Evolutionary conservation across 192 early-diverging fungal genomes (phyloP).

Genomic region (Coemansia sp.): DNA sequence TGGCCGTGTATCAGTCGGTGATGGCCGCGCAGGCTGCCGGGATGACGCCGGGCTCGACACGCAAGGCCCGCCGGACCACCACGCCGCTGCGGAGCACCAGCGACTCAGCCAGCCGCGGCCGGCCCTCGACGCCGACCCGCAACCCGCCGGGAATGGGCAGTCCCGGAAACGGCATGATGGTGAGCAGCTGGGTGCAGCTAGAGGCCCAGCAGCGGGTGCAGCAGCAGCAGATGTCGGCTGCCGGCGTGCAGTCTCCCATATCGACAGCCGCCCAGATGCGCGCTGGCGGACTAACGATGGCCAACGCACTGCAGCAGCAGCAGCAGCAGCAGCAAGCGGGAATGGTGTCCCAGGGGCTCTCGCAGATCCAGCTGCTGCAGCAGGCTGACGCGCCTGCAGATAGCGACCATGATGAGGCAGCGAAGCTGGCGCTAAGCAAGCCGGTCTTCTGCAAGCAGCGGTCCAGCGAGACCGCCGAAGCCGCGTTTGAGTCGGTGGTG

Average conservation of each 20-base stretch:
- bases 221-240: slow-evolving; percentile 19
- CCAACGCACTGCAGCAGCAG: slow-evolving; percentile 32
- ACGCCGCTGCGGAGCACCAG: slow-evolving; percentile 21
- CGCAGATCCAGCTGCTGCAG: slow-evolving; percentile 13
- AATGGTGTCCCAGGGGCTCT: background rate
- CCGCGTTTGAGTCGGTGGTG: slow-evolving; percentile 23
- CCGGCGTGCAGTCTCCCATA: slow-evolving; percentile 7
- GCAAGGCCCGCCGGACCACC: slow-evolving; percentile 20
- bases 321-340: background rate
- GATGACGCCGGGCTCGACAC: slow-evolving; percentile 39
- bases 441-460: slow-evolving; percentile 34
- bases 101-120: background rate
- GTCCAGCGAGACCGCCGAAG: slow-evolving; percentile 33
- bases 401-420: slow-evolving; percentile 8
- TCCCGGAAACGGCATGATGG: slow-evolving; percentile 5
- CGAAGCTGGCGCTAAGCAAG: slow-evolving; percentile 9
- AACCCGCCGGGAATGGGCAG: background rate
- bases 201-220: slow-evolving; percentile 33
- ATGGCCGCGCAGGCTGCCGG: slow-evolving; percentile 42
- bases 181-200: slow-evolving; percentile 47
- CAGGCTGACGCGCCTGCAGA: slow-evolving; percentile 7
- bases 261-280: slow-evolving; percentile 3
- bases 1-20: slow-evolving; percentile 41
- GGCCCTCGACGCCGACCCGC: slow-evolving; percentile 5
- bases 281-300: slow-evolving; percentile 24